Conservation (phyloP, 345 rosid species). For the Gossypium herbaceum region DNA sequence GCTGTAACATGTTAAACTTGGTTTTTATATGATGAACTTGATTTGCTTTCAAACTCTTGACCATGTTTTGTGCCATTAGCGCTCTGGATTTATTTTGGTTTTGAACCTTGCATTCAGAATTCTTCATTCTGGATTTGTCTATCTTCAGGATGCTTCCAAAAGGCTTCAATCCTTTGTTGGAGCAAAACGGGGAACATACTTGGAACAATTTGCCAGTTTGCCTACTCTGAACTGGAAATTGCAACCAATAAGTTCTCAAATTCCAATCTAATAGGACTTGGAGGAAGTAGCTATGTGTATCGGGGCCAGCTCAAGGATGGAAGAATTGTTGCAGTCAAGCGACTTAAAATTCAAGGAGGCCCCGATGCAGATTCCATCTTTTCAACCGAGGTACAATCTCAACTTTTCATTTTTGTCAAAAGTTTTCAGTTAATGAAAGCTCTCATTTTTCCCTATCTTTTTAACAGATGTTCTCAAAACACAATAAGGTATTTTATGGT, state of each 20-base stretch:
- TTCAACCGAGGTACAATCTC: slow-evolving; percentile 61
- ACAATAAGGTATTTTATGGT: slow-evolving; percentile 9
- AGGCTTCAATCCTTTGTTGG: slow-evolving; percentile 42
- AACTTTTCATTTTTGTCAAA: not conserved
- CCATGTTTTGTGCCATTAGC: not conserved
- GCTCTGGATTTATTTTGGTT: not conserved
- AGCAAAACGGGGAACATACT: slow-evolving; percentile 47
- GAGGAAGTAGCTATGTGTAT: slow-evolving; percentile 88
- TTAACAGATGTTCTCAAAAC: not conserved
- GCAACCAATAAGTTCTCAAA: slow-evolving; percentile 75
- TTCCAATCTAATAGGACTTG: slow-evolving; percentile 71
- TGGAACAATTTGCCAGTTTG: slow-evolving; percentile 58
- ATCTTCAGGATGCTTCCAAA: slow-evolving; percentile 64
- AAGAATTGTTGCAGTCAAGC: slow-evolving; percentile 78
- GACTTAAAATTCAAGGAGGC: slow-evolving; percentile 58
- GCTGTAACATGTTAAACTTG: not conserved
- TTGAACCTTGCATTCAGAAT: not conserved
- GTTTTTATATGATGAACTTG: not conserved
- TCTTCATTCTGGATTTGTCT: slow-evolving; percentile 3
- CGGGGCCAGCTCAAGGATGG: slow-evolving; percentile 82
- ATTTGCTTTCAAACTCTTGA: not conserved
- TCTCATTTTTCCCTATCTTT: not conserved
- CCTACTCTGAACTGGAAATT: slow-evolving; percentile 63
- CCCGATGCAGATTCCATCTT: slow-evolving; percentile 56
- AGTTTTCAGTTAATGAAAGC: not conserved